Evolutionary conservation across 495 filamentous ascomycete species (phyloP).

Genomic region (Neurospora tetrasperma): DNA sequence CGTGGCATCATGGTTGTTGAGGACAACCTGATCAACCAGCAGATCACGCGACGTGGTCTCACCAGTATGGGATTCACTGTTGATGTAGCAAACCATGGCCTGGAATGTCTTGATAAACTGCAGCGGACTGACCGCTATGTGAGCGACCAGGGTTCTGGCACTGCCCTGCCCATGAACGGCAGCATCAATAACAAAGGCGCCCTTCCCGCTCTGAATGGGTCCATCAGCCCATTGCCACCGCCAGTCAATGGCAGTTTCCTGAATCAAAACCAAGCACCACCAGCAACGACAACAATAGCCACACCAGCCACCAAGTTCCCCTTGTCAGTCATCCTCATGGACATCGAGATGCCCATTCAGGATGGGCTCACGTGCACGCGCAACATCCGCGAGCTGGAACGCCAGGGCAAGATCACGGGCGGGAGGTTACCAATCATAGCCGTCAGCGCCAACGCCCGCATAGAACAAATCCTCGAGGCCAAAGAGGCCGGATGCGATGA

Average conservation of each 20-base stretch:
- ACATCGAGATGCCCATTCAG: conserved; percentile 81
- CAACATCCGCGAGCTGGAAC: conserved; percentile 54
- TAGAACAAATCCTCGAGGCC: conserved; percentile 56
- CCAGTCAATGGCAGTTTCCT: conserved; percentile 2
- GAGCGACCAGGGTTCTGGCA: conserved; percentile 11
- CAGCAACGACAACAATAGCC: conserved; percentile 9
- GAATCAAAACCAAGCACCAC: conserved; percentile 3
- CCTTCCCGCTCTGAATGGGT: neutral
- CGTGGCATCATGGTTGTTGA: conserved; percentile 55
- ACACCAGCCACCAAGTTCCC: conserved; percentile 7
- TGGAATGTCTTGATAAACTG: conserved; percentile 55
- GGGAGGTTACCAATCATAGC: conserved; percentile 64
- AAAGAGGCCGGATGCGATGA: conserved; percentile 49
- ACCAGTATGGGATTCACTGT: conserved; percentile 52
- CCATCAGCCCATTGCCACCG: neutral
- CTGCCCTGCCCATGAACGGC: neutral
- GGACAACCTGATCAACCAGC: conserved; percentile 70
- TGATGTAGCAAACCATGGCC: conserved; percentile 61
- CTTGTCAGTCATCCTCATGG: conserved; percentile 55
- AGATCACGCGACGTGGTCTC: conserved; percentile 55
- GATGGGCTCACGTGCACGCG: conserved; percentile 62
- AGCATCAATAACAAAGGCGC: conserved; percentile 15
- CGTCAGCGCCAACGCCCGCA: conserved; percentile 64
- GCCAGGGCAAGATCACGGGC: conserved; percentile 32
- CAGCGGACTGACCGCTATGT: conserved; percentile 18